Base-by-base conservation (phyloP, 768 basidiomycete genomes). In the Boletus bicolor region DNA sequence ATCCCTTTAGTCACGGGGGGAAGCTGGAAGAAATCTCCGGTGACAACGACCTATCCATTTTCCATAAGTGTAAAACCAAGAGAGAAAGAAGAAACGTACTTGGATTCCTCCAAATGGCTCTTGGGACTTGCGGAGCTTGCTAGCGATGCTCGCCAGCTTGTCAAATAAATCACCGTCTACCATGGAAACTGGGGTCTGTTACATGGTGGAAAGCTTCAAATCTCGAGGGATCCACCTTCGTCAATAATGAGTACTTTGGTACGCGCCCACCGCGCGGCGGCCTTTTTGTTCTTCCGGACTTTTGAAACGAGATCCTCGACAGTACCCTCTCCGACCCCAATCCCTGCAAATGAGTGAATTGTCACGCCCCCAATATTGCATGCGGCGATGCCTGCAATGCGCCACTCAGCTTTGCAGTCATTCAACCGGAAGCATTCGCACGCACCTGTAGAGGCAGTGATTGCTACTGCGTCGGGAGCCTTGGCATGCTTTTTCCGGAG, bases 1-100 rank as follows among this genome's bases (percentile, higher is more conserved):
- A 67, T 53, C 26, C 80, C 77, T 68, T 86, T 94, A 7, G 77
- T 77, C 0, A 98, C 94, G 2, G 97, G 97, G 0, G 97, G 97
- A 5, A 99, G 82, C 69, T 99, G 96, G 76, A 98, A 98, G 75
- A 98, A 98, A 68, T 99, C 97, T 8, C 97, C 97, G 2, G 94
- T 96, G 24, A 98, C 86, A 56, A 98, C 79, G 39, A 98, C 73
- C 90, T 93, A 66, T 43, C 44, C 44, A 42, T 19, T 49, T 28
- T 36, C 15, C 9, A 32, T 61, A 9, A 51, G 54, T 15, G 52
- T 26, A 5, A 30, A 41, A 12, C 24, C 19, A 51, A 38, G 45
- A 19, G 32, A 43, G 35, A 28, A 17, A 41, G 35, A 53, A 30
- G 17, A 5, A 17, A 8, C 68, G 10, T 36, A 89, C 89, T 78